phyloP scores from a whole-genome alignment of 1,139 yeast genomes.

The Candida labiduridarum region DNA sequence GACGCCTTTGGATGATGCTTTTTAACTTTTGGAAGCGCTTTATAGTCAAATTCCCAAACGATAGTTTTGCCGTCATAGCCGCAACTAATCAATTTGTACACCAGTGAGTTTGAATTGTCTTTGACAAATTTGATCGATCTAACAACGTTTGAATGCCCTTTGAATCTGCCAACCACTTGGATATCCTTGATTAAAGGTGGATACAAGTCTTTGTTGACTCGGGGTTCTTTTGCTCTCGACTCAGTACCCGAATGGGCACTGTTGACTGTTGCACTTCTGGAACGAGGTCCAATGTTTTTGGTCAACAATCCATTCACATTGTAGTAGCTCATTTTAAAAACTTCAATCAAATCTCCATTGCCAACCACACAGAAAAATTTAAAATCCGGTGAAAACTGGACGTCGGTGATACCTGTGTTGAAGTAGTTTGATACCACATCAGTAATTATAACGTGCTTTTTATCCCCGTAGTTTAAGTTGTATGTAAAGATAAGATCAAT shows the following conservation, averaged over 20 bases:
- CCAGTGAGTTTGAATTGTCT: constrained; percentile 24
- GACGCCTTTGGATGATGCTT: constrained; percentile 11
- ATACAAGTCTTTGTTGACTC: constrained; percentile 15
- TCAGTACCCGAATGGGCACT: constrained; percentile 25
- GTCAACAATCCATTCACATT: constrained; percentile 36
- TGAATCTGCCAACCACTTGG: constrained; percentile 50
- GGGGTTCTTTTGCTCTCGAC: neutral
- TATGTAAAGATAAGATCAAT: constrained; percentile 47
- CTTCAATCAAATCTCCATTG: constrained; percentile 60
- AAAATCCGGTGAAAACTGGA: constrained; percentile 66
- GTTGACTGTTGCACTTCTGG: constrained; percentile 43
- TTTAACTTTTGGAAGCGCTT: constrained; percentile 55
- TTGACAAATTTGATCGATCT: constrained; percentile 43
- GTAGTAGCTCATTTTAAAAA: constrained; percentile 50
- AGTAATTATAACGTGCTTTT: constrained; percentile 43
- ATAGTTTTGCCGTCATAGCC: constrained; percentile 72
- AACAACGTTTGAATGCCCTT: constrained; percentile 73
- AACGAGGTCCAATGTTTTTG: constrained; percentile 30
- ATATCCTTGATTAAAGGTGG: constrained; percentile 48
- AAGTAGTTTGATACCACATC: constrained; percentile 71
- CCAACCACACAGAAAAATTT: constrained; percentile 61
- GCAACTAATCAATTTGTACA: constrained; percentile 63
- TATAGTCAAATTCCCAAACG: constrained; percentile 75
- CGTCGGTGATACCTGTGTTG: constrained; percentile 60
- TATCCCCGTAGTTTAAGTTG: constrained; percentile 24